A percentile compares a stretch with the other conserved stretches of the same genome.
phyloP scores from a whole-genome alignment of 495 filamentous ascomycete species.

The Neurospora discreta region DNA sequence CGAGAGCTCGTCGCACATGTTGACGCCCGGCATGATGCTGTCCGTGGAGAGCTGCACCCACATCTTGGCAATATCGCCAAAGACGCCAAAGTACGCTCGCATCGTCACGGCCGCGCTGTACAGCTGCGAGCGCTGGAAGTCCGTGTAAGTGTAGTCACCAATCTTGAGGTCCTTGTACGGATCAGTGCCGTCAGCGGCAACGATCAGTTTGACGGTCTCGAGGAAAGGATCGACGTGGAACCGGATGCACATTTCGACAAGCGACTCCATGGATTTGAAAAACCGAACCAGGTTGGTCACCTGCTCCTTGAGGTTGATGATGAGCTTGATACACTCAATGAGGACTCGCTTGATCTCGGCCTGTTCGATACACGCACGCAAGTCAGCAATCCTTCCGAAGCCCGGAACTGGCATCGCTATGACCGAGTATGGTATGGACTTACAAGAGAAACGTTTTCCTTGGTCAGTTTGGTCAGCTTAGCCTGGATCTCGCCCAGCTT shows the following conservation, averaged over 20 bases:
- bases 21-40: background rate
- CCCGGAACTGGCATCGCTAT: background rate
- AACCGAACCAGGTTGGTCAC: conserved; percentile 3
- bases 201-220: background rate
- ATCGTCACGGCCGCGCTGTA: conserved; percentile 1
- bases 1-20: background rate
- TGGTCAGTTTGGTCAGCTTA: background rate
- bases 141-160: background rate
- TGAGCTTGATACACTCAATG: conserved; percentile 2
- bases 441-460: background rate
- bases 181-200: conserved; percentile 1
- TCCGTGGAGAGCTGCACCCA: conserved; percentile 4
- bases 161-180: background rate
- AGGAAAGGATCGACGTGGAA: conserved; percentile 2
- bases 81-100: background rate
- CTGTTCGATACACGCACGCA: background rate
- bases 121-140: background rate
- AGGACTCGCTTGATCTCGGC: conserved; percentile 2
- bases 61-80: conserved; percentile 1
- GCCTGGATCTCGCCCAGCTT: background rate
- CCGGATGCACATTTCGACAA: background rate
- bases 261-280: background rate
- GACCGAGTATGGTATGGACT: background rate
- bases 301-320: conserved; percentile 1
- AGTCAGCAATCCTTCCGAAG: background rate